Evolutionary conservation across 768 basidiomycete species (phyloP), one percentile per base, ranked within the genome.

Genomic region (Cystoderma amianthinum): DNA sequence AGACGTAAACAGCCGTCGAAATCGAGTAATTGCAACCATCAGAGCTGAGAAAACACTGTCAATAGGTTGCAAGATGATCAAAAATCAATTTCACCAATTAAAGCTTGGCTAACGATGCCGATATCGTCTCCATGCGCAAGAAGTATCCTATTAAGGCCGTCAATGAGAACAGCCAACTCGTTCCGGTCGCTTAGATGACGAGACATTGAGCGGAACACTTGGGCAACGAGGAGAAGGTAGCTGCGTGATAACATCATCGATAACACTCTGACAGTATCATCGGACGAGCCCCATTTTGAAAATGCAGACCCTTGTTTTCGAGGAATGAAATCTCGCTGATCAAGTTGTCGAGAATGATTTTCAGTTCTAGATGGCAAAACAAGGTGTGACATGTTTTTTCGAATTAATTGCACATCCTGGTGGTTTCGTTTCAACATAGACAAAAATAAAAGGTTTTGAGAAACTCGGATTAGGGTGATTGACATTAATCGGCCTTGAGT

Each of bases 11-110:
- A 90, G 57, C n/a, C 86, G 76, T 21, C 76, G 71, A 52, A 88
- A 90, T 13, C 86, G 76, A 5, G 84, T 84, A 38, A 78, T 81
- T 0, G 85, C 86, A 12, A 79, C 73, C 80, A 86, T 81, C 21
- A 82, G 67, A 4, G 78, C 85, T 84, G 19, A 20, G 39, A 11
- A 12, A 39, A 44, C 12, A 49, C n/a, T 42, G 25, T 44, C 15
- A 19, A 19, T 35, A 25, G 18, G 19, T 6, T 12, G 2, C 17
- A 18, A 15, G 22, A 19, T 19, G 3, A 2, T 17, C 21, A 9
- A 7, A 13, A 7, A n/a, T 40, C 12, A 28, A 48, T 76, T 51
- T 49, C n/a, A 87, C 85, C 82, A 20, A 87, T 79, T 54, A 88
- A 62, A 5, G 78, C 70, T 45, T 86, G 85, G 25, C 73, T 69